Conservation (phyloP, 140 eudicot genomes). For the Anethum foeniculum region DNA sequence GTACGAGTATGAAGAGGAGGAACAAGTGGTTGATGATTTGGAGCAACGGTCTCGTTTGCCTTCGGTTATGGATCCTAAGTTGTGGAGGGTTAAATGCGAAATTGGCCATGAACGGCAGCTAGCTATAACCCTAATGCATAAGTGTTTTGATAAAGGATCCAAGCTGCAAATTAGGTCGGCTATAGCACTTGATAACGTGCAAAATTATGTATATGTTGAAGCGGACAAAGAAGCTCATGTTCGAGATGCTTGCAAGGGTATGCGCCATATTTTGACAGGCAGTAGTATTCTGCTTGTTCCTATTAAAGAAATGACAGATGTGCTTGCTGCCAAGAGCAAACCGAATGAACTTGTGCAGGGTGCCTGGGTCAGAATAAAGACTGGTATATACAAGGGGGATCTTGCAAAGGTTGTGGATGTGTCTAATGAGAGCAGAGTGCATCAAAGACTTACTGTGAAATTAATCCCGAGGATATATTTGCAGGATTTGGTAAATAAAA, state of each 20-base stretch:
- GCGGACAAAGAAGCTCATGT: conserved; percentile 99
- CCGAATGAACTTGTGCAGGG: conserved; percentile 73
- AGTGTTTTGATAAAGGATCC: conserved; percentile 70
- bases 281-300: conserved; percentile 74
- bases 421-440: conserved; percentile 52
- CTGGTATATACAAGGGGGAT: conserved; percentile 87
- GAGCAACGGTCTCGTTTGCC: too few species aligned
- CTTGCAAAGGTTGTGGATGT: conserved; percentile 96
- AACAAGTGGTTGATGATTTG: too few species aligned
- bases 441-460: conserved; percentile 74
- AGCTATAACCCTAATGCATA: conserved; percentile 93
- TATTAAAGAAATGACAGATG: conserved; percentile 97
- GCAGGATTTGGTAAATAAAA: conserved; percentile 75
- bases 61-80: too few species aligned
- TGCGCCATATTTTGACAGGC: conserved; percentile 71
- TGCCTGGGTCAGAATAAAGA: conserved; percentile 94
- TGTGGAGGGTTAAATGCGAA: too few species aligned
- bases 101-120: conserved; percentile 97
- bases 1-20: too few species aligned
- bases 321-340: conserved; percentile 91
- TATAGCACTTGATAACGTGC: conserved; percentile 90
- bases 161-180: conserved; percentile 84
- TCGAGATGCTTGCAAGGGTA: conserved; percentile 91
- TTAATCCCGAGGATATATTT: conserved; percentile 84
- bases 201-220: conserved; percentile 76